Conservation (phyloP, 169 alveolate genomes). For the Toxoplasma gondii region DNA sequence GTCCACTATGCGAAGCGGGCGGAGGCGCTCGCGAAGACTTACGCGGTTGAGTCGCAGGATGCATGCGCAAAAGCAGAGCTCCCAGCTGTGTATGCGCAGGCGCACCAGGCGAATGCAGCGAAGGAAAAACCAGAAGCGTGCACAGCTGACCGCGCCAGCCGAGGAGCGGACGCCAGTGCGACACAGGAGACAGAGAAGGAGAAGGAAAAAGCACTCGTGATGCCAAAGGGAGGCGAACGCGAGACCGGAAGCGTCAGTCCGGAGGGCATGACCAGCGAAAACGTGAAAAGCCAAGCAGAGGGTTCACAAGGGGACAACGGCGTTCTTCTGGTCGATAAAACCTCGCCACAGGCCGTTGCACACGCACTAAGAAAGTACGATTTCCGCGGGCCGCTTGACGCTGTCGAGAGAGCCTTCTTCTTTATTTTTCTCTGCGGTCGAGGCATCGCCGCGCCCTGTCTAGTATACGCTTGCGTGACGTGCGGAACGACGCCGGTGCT, state of each 20-base stretch:
- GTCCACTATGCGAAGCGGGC: slow-evolving; percentile 36
- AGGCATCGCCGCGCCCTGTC: slow-evolving; percentile 43
- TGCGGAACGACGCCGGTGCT: slow-evolving; percentile 44
- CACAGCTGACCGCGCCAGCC: not conserved
- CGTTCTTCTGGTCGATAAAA: not conserved
- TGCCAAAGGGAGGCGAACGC: too few species aligned
- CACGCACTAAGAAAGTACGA: not conserved
- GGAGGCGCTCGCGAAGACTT: not conserved
- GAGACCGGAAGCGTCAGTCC: too few species aligned
- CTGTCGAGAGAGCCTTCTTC: slow-evolving; percentile 40
- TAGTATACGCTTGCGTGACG: slow-evolving; percentile 1
- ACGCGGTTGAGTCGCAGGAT: not conserved
- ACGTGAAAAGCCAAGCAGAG: too few species aligned
- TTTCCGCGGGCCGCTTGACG: not conserved
- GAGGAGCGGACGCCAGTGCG: not conserved
- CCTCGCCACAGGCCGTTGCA: not conserved
- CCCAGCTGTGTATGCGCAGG: not conserved
- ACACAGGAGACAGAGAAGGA: too few species aligned
- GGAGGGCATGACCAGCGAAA: not conserved
- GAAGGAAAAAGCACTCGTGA: too few species aligned
- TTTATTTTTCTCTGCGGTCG: slow-evolving; percentile 29
- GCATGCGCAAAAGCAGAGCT: not conserved
- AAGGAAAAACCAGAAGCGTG: not conserved
- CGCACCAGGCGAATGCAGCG: not conserved
- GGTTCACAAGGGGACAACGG: not conserved